phyloP scores from a whole-genome alignment of 1,139 yeast species.

The Chernovozyma sophiae-reginae region DNA sequence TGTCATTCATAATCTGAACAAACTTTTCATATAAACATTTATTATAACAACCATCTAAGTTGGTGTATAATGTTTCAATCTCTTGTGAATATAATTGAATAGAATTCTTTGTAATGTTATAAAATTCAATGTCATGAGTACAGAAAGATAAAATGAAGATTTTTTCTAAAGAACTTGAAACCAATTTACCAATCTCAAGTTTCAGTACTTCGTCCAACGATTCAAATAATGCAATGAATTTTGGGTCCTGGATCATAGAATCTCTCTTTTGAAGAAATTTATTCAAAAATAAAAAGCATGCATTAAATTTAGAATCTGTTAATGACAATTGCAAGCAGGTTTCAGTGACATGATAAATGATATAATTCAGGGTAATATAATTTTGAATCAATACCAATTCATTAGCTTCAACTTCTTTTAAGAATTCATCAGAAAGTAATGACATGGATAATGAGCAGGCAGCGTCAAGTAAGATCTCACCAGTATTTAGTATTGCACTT shows the following conservation, averaged over 20 bases:
- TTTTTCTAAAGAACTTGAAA: conserved; percentile 37
- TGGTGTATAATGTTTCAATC: conserved; percentile 8
- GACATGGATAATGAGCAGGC: conserved; percentile 33
- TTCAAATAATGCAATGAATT: conserved; percentile 10
- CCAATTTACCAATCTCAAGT: conserved; percentile 16
- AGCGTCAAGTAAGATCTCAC: conserved; percentile 28
- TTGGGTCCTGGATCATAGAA: not conserved
- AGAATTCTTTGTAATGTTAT: conserved; percentile 47
- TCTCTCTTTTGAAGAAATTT: conserved; percentile 21
- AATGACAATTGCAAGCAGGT: conserved; percentile 32
- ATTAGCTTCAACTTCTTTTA: not conserved
- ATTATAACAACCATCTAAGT: conserved; percentile 7
- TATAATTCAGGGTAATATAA: conserved; percentile 27
- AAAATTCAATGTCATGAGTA: conserved; percentile 56
- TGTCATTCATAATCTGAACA: conserved; percentile 49
- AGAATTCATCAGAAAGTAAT: conserved; percentile 17
- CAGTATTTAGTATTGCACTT: conserved; percentile 26
- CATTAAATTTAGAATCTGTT: conserved; percentile 35
- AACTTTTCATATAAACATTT: conserved; percentile 41
- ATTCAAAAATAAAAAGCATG: conserved; percentile 35
- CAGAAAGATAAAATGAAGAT: conserved; percentile 47
- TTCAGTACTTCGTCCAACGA: conserved; percentile 3
- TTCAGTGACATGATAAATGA: conserved; percentile 35
- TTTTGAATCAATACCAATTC: conserved; percentile 15
- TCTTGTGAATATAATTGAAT: conserved; percentile 47